Conservation (phyloP, 805 yeast genomes). For the Yarrowia sp. region DNA sequence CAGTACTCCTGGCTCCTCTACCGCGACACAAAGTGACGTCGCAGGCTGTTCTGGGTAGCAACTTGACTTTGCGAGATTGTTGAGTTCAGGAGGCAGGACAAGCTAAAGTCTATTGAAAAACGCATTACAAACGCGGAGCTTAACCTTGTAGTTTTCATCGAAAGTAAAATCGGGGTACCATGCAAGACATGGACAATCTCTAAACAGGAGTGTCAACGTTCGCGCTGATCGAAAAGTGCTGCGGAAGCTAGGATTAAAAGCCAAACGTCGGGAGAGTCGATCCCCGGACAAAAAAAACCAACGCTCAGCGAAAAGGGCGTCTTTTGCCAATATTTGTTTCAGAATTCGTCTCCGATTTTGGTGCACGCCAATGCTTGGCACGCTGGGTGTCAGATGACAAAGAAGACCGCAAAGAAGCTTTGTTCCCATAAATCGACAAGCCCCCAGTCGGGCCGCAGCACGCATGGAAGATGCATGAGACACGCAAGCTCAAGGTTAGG, state of each 20-base stretch:
- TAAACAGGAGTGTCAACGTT: background rate
- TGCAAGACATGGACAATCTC: background rate
- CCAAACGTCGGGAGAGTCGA: no score
- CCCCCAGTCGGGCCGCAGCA: slow-evolving; percentile 19
- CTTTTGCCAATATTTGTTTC: background rate
- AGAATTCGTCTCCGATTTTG: background rate
- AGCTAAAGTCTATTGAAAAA: background rate
- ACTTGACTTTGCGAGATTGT: slow-evolving; percentile 10
- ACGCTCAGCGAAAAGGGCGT: no score
- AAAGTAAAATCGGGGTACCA: background rate
- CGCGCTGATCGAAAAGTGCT: no score
- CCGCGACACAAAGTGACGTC: no score
- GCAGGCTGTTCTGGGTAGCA: background rate
- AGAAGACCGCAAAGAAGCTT: background rate
- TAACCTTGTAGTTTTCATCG: background rate
- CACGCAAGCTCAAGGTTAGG: background rate
- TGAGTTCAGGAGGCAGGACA: background rate
- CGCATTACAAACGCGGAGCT: background rate
- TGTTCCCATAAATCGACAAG: background rate
- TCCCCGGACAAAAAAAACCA: no score
- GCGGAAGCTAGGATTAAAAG: no score
- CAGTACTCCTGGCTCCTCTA: background rate
- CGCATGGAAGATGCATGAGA: background rate
- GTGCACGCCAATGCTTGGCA: slow-evolving; percentile 1
- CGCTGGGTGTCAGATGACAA: background rate